Base-by-base conservation (phyloP, 2,329 filamentous ascomycete genomes). In the Samsoniella hepiali region DNA sequence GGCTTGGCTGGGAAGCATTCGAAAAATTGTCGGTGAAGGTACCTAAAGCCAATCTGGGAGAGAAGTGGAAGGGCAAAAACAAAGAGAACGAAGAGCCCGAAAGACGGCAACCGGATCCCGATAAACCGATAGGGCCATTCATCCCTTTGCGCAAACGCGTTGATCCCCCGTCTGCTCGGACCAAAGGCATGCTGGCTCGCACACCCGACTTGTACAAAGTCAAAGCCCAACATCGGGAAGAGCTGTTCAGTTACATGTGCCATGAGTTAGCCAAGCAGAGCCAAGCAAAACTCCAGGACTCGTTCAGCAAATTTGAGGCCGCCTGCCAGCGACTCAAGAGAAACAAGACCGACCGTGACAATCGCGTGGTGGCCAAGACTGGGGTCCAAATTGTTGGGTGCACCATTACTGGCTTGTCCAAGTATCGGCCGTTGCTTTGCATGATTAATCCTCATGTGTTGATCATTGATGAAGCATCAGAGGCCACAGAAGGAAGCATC, bases 391-490 rank as follows among this genome's bases (percentile, higher is more conserved):
- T 91, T 31, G 76, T 94, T 3, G 83, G 84, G 40, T 84, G 84
- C 58, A 96, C 92, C 0, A 93, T 90, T 0, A 96, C 92, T 0
- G 91, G 91, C 1, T 72, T 96, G 9, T 88, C 88, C 74, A 96
- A 96, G 68, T 94, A 95, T 65, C 86, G 91, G 3, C 84, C 83
- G 1, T 78, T 94, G 2, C 78, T 96, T 29, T 80, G 87, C 1
- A 84, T 84, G 2, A 72, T 94, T 5, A 79, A 83, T 34, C 90
- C 91, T 0, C 84, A 80, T 31, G 80, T 91, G 3, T 80, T 94
- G 15, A 76, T 96, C 44, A 87, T 96, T 56, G 90, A 95, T 77
- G 89, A 95, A 76, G 89, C 90, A 0, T 91, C 91, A 0, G 91
- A 96, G 71, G 90, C 88, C 0, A 82, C 88, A 6, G 89, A 91